These are phyloP conservation scores for Pleurozium schreberi DNA, from an alignment of 225 moss, liverwort and hornwort species.

Conservation along the genomic window DNA sequence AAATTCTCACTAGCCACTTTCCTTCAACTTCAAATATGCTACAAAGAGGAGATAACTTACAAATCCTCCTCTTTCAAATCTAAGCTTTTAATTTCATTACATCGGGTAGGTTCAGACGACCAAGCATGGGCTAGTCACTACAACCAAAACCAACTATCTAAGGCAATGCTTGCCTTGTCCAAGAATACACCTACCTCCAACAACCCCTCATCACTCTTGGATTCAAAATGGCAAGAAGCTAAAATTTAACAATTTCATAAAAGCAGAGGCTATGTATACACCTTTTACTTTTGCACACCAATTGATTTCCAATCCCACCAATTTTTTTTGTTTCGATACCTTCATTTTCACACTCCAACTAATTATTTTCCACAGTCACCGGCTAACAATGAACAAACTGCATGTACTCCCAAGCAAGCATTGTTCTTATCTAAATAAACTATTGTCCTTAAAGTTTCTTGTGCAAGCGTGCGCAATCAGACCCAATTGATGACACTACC, in stretches of 20 bases:
- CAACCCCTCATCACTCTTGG: fast-evolving
- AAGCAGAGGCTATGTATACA: fast-evolving
- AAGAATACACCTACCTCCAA: not conserved
- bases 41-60: too few relatives aligned
- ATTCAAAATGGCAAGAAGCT: fast-evolving
- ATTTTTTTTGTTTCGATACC: not conserved
- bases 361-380: too few relatives aligned
- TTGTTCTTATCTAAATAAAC: not conserved
- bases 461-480: not conserved
- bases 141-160: not conserved
- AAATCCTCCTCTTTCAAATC: not conserved
- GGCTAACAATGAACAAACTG: too few relatives aligned
- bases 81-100: not conserved
- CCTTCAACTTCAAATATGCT: not conserved
- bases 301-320: not conserved
- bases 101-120: fast-evolving
- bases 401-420: too few relatives aligned
- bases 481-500: not conserved
- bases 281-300: not conserved
- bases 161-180: fast-evolving
- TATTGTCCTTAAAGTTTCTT: not conserved
- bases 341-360: not conserved
- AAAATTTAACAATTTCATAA: not conserved
- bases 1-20: not conserved
- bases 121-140: fast-evolving